Evolutionary conservation across 2,329 filamentous ascomycete species (phyloP).

Genomic region (Stemphylium vesicarium): DNA sequence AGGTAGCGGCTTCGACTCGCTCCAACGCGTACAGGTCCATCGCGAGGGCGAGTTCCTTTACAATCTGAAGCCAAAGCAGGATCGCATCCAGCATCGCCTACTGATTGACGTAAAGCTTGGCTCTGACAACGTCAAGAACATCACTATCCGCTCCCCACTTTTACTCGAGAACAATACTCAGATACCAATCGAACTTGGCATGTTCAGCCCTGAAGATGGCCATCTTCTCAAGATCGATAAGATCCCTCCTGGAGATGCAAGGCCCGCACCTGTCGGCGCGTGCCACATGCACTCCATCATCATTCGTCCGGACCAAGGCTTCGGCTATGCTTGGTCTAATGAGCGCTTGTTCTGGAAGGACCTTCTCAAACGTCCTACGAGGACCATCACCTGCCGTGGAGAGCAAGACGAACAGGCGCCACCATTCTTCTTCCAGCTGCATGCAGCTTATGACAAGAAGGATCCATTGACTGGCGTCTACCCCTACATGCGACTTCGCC

Average conservation of each 20-base stretch:
- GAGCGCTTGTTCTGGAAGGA: slow-evolving; percentile 94
- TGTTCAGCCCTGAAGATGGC: slow-evolving; percentile 85
- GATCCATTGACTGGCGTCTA: slow-evolving; percentile 86
- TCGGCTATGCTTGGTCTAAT: slow-evolving; percentile 93
- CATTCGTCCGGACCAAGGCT: slow-evolving; percentile 90
- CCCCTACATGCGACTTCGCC: slow-evolving; percentile 90
- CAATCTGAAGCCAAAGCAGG: slow-evolving; percentile 83
- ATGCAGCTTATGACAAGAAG: slow-evolving; percentile 81
- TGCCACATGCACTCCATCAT: slow-evolving; percentile 88
- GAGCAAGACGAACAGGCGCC: slow-evolving; percentile 77
- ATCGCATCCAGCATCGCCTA: slow-evolving; percentile 84
- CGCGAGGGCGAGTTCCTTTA: slow-evolving; percentile 95
- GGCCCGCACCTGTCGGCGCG: slow-evolving; percentile 89
- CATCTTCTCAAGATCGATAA: slow-evolving; percentile 97
- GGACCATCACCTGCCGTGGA: slow-evolving; percentile 86
- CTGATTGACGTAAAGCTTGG: slow-evolving; percentile 91
- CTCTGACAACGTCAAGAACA: slow-evolving; percentile 96
- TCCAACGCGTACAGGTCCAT: slow-evolving; percentile 86
- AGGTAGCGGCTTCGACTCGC: slow-evolving; percentile 89
- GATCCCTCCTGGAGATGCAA: slow-evolving; percentile 86
- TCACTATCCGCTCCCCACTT: slow-evolving; percentile 90
- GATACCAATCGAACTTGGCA: slow-evolving; percentile 90
- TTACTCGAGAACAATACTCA: slow-evolving; percentile 96
- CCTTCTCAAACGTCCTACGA: slow-evolving; percentile 80
- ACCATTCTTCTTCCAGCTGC: slow-evolving; percentile 96